Evolutionary conservation across 2,329 filamentous ascomycete species (phyloP), one percentile per base, ranked within the genome.

Genomic region (Orbilia javanica): DNA sequence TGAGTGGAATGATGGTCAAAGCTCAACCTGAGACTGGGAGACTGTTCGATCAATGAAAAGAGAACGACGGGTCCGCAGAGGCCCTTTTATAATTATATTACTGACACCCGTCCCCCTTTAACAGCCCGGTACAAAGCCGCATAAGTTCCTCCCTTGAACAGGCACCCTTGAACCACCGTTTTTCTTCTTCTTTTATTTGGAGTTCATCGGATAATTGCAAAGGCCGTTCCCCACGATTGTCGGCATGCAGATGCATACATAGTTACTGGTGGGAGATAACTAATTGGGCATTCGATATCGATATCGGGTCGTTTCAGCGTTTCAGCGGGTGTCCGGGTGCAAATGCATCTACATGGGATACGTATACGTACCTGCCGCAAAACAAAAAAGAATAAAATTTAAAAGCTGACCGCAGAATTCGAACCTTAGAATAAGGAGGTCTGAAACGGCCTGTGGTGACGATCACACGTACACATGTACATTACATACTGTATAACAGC

Each of bases 291-390:
- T 39, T 29, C 20, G 55, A 42, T 70, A 70, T 70, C 53, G 66
- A 70, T 70, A 62, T 42, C 53, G 53, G 66, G 53, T 70, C 53
- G 66, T 62, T 50, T 57, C 66, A 48, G 53, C 48, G 53, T 70
- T 70, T 62, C 66, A 70, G 42, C 55, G 66, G 44, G 42, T 34
- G 22, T 22, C 13, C 34, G 20, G 22, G 36, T 42, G 42, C 15
- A 29, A 27, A 63, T 46, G 57, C 57, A 63, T 63, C 4, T 15
- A 44, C 13, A 44, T 44, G 15, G 42, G 42, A 27, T 53, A 29
- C 15, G 46, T 57, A 39, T 18, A 29, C 15, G 46, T 69, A 60
- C 52, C 53, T 70, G 60, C 60, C 25, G 60, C 60, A 60, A 50
- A 25, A 36, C 8, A 10, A 4, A 36, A 36, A 36, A 36, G 13